Evolutionary conservation across 164 flowering plant genomes (phyloP).

Genomic region (Vitis rupestris): DNA sequence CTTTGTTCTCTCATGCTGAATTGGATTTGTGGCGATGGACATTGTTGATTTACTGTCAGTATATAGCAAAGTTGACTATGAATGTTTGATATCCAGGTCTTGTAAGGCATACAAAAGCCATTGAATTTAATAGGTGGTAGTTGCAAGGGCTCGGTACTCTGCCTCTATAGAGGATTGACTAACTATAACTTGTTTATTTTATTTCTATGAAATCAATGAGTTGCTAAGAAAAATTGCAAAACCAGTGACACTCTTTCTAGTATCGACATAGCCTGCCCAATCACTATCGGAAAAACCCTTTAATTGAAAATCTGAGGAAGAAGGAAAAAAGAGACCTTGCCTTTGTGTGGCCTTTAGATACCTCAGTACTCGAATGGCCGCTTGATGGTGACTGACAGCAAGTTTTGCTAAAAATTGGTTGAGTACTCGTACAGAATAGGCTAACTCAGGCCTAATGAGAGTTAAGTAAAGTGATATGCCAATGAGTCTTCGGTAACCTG

Average conservation of each 20-base stretch:
- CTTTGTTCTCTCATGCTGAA: too few relatives aligned
- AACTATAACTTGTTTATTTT: conserved; percentile 9
- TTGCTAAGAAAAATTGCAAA: neutral
- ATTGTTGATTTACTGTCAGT: too few relatives aligned
- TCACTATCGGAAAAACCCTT: conserved; percentile 1
- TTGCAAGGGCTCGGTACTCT: conserved; percentile 5
- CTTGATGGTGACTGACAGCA: neutral
- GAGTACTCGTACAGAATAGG: neutral
- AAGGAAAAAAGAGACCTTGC: neutral
- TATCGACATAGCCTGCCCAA: neutral
- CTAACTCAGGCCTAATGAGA: neutral
- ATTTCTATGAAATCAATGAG: neutral
- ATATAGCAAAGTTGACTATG: too few relatives aligned
- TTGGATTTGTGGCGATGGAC: too few relatives aligned
- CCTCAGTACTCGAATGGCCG: neutral
- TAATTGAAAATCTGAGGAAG: neutral
- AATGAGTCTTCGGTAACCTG: neutral
- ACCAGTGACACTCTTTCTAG: neutral
- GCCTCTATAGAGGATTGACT: conserved; percentile 7
- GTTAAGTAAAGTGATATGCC: conserved; percentile 4
- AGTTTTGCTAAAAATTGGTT: conserved; percentile 4
- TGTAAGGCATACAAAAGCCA: too few relatives aligned
- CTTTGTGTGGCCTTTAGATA: neutral
- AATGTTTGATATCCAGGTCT: too few relatives aligned
- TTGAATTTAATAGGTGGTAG: too few relatives aligned